Percentiles rank a stretch among this genome's conserved stretches.
Conservation (phyloP, 768 basidiomycete genomes). For the Exidia glandulosa region DNA sequence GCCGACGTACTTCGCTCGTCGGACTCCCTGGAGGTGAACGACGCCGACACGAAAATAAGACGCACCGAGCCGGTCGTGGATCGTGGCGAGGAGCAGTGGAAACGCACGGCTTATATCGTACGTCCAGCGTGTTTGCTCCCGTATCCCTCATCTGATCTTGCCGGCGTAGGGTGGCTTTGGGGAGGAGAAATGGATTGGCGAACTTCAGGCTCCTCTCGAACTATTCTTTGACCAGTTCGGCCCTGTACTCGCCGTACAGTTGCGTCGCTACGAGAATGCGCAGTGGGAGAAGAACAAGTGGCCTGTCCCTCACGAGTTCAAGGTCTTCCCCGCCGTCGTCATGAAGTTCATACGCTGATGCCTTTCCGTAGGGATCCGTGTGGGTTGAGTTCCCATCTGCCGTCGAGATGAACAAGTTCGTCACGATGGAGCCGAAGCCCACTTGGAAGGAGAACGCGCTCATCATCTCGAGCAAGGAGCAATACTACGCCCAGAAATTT, state of each 20-base stretch:
- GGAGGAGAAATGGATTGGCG: conserved; percentile 50
- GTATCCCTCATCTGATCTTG: not conserved
- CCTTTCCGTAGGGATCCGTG: conserved; percentile 61
- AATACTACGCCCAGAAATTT: conserved; percentile 92
- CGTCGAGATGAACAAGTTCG: conserved; percentile 57
- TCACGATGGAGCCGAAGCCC: conserved; percentile 73
- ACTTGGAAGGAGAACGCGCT: conserved; percentile 67
- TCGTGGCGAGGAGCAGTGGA: conserved; percentile 66
- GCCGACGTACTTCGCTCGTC: conserved; percentile 43
- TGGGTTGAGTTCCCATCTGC: conserved; percentile 80
- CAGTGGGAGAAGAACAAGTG: conserved; percentile 66
- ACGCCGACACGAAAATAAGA: conserved; percentile 57
- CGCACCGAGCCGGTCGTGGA: conserved; percentile 61
- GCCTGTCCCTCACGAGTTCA: not conserved
- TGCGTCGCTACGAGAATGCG: conserved; percentile 69
- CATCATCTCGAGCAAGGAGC: conserved; percentile 79
- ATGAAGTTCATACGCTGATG: too few species aligned
- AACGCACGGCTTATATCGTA: conserved; percentile 83
- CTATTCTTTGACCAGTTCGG: conserved; percentile 73
- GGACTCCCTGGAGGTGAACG: conserved; percentile 59
- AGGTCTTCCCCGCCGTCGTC: too few species aligned
- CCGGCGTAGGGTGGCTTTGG: conserved; percentile 74
- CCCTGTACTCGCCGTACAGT: conserved; percentile 67
- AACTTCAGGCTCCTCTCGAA: conserved; percentile 61
- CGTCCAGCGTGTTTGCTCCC: conserved; percentile 24